Evolutionary conservation across 2,329 filamentous ascomycete genomes (phyloP), one percentile per base, ranked within the genome.

Genomic region (Ophiostoma montium): DNA sequence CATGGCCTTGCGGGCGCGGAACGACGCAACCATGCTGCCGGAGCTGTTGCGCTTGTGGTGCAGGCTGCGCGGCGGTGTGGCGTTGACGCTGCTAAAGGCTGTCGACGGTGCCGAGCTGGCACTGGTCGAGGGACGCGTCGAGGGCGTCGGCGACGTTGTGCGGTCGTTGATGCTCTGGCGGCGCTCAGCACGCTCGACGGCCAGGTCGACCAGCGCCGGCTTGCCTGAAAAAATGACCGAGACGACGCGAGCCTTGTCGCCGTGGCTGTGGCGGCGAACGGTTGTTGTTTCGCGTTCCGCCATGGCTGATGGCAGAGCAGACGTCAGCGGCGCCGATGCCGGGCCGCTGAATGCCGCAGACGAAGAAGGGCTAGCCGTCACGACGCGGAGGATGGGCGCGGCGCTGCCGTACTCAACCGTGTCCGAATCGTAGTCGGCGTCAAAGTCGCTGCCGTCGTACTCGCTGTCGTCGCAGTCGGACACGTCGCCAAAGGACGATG

Each of bases 211-310:
- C 12, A 81, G 68, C 42, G 69, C 73, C 5, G 78, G 78, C 63
- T 76, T 79, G 51, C 76, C 76, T 3, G 72, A 67, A 52, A 72
- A 78, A 50, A 78, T 66, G 35, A 82, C 75, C 0, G 75, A 76
- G 12, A 82, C 74, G 2, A 72, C 67, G 47, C 74, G 69, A 8
- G 78, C 78, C 5, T 71, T 79, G 55, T 72, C 72, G 53, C 71
- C 72, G 54, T 71, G 70, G 57, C 68, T 72, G 48, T 56, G 60
- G 38, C 67, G 62, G 51, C 65, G 47, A 27, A 27, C 15, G 30
- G 11, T 6, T 12, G 31, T n/a, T 36, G 30, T 32, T 46, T 15
- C 18, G 16, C 42, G 7, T 23, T 11, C 32, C 15, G 30, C 2
- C n/a, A 16, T n/a, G 18, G 38, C 27, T 21, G 19, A 30, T 5